Percentiles rank a stretch among this genome's conserved stretches.
phyloP scores from a whole-genome alignment of 768 basidiomycete species.

The Panaeolus papilionaceus region DNA sequence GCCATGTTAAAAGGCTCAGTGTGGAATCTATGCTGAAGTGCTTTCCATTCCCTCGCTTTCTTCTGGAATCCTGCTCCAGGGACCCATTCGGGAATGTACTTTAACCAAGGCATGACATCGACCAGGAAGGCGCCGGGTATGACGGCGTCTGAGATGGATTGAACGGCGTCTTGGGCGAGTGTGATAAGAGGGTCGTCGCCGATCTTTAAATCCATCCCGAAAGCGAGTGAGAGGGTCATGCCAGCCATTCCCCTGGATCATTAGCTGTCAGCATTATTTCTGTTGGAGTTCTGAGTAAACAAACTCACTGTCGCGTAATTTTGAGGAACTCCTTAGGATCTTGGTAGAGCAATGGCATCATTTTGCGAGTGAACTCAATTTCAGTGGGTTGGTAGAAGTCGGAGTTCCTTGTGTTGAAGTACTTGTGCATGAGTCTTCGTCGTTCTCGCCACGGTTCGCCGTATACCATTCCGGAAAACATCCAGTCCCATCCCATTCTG shows the following conservation, averaged over 20 bases:
- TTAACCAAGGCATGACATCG: conserved; percentile 49
- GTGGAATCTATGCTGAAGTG: neutral
- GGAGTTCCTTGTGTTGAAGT: conserved; percentile 26
- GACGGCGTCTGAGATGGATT: conserved; percentile 39
- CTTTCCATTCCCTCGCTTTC: conserved; percentile 51
- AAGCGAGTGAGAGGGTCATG: conserved; percentile 35
- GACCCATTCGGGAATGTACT: conserved; percentile 57
- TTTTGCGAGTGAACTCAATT: conserved; percentile 23
- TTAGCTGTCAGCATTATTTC: neutral
- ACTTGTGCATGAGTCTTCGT: conserved; percentile 28
- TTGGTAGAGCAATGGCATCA: conserved; percentile 22
- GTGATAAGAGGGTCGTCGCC: conserved; percentile 38
- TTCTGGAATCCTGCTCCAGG: conserved; percentile 58
- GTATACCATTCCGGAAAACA: conserved; percentile 27
- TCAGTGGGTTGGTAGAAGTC: conserved; percentile 22
- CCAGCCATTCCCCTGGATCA: conserved; percentile 31
- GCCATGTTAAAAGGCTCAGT: neutral
- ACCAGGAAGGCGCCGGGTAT: conserved; percentile 61
- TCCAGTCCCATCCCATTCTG: conserved; percentile 29
- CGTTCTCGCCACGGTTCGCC: conserved; percentile 31
- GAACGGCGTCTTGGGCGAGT: conserved; percentile 30
- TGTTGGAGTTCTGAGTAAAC: neutral
- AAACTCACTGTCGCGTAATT: conserved; percentile 15
- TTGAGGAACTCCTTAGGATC: conserved; percentile 17
- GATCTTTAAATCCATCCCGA: conserved; percentile 37